Evolutionary conservation across 495 filamentous ascomycete species (phyloP).

Genomic region (Pyrenula massariospora): DNA sequence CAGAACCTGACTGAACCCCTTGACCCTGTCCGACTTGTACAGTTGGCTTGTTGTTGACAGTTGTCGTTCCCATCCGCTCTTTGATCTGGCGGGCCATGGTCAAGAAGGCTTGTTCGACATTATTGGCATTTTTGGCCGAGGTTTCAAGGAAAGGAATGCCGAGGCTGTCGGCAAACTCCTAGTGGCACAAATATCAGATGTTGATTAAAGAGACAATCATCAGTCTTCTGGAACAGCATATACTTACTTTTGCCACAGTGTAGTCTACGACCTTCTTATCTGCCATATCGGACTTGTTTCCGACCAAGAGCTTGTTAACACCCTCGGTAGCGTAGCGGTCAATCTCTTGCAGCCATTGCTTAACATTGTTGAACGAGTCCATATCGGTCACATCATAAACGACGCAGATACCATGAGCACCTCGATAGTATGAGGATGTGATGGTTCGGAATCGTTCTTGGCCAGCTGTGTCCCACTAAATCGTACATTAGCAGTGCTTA

Average conservation of each 20-base stretch:
- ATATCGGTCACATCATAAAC: slow-evolving; percentile 99
- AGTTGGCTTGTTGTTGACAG: slow-evolving; percentile 95
- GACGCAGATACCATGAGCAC: slow-evolving; percentile 96
- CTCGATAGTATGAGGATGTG: slow-evolving; percentile 98
- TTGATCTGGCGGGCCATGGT: slow-evolving; percentile 99
- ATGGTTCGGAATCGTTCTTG: slow-evolving; percentile 99
- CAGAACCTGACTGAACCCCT: slow-evolving; percentile 83
- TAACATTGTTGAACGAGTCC: slow-evolving; percentile 99
- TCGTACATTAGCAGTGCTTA: slow-evolving; percentile 9
- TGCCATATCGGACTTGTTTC: slow-evolving; percentile 99
- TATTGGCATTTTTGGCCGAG: slow-evolving; percentile 97
- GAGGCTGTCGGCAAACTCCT: slow-evolving; percentile 99
- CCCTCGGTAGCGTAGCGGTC: slow-evolving; percentile 98
- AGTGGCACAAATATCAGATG: slow-evolving; percentile 4
- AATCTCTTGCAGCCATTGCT: slow-evolving; percentile 99
- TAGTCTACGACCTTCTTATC: slow-evolving; percentile 99
- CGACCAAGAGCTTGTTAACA: slow-evolving; percentile 96
- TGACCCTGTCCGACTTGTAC: slow-evolving; percentile 91
- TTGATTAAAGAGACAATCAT: neutral
- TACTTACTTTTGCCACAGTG: slow-evolving; percentile 91
- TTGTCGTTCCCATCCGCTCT: slow-evolving; percentile 96
- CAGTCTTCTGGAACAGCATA: too few relatives aligned
- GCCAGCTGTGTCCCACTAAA: slow-evolving; percentile 94
- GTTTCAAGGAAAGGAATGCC: slow-evolving; percentile 99
- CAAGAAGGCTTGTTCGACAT: slow-evolving; percentile 98